Percentiles rank a stretch among this genome's conserved stretches.
Evolutionary conservation across 805 yeast species (phyloP).

Genomic region (Myxozyma melibiosi): DNA sequence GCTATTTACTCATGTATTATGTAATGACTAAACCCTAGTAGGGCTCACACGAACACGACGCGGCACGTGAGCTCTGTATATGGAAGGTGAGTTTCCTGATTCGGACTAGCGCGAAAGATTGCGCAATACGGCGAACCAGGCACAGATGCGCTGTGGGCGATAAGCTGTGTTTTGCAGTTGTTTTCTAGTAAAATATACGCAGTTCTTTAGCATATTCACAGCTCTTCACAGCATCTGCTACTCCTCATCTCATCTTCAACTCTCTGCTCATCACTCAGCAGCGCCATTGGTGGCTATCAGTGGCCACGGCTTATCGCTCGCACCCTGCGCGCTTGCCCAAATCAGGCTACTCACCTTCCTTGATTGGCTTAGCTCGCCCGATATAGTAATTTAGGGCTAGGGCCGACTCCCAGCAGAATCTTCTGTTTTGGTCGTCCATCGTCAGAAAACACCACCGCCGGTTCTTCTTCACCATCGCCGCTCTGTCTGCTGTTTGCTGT

Average conservation of each 20-base stretch:
- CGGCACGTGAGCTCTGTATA: background rate
- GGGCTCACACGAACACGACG: background rate
- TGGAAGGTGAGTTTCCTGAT: background rate
- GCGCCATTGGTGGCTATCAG: slow-evolving; percentile 5
- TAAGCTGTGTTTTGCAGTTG: too few relatives aligned
- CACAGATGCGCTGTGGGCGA: too few relatives aligned
- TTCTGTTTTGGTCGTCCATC: too few relatives aligned
- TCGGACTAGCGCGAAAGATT: background rate
- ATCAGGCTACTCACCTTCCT: background rate
- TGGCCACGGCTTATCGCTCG: slow-evolving; percentile 13
- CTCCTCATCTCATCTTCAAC: background rate
- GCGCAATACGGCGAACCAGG: background rate
- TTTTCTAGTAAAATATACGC: background rate
- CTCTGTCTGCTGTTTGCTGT: too few relatives aligned
- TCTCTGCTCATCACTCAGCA: background rate
- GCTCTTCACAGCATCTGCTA: too few relatives aligned
- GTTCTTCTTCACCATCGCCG: too few relatives aligned
- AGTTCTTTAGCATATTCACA: too few relatives aligned
- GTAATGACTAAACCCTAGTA: background rate
- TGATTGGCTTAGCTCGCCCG: background rate
- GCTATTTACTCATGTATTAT: background rate
- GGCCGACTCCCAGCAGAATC: too few relatives aligned
- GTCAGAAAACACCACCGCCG: too few relatives aligned
- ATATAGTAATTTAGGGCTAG: background rate
- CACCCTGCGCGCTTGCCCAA: background rate